These are phyloP conservation scores for Jimgerdemannia flammicorona DNA, from an alignment of 192 early-diverging fungal species.

Conservation along the genomic window DNA sequence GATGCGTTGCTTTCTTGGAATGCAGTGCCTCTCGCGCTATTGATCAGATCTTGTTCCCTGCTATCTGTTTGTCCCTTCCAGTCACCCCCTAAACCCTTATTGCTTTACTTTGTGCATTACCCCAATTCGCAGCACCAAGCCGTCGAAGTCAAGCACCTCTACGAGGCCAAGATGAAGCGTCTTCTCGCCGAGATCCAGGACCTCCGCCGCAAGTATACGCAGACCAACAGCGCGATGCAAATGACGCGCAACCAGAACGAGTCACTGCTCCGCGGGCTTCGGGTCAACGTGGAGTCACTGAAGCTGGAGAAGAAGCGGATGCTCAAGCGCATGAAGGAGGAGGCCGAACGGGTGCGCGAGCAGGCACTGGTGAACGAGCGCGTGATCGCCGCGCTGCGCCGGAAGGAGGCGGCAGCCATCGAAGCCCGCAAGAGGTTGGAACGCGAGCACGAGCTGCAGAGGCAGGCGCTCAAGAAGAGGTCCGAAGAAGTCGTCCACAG, in stretches of 20 bases:
- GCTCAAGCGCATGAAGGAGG: slow-evolving; percentile 70
- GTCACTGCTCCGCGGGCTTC: slow-evolving; percentile 54
- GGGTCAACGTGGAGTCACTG: slow-evolving; percentile 63
- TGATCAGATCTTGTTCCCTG: background rate
- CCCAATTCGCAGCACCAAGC: slow-evolving; percentile 23
- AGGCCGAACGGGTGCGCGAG: slow-evolving; percentile 57
- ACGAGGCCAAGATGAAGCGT: slow-evolving; percentile 56
- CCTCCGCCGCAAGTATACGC: slow-evolving; percentile 50
- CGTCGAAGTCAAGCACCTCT: slow-evolving; percentile 45
- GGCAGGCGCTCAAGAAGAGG: slow-evolving; percentile 52
- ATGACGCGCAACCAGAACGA: slow-evolving; percentile 52
- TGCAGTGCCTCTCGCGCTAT: background rate
- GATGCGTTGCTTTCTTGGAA: background rate
- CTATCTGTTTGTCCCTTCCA: background rate
- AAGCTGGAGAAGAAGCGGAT: slow-evolving; percentile 75
- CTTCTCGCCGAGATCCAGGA: slow-evolving; percentile 49
- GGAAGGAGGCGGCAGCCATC: slow-evolving; percentile 49
- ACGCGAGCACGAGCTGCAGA: slow-evolving; percentile 49
- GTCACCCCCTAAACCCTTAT: background rate
- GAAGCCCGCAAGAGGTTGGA: slow-evolving; percentile 49
- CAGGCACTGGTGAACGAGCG: slow-evolving; percentile 51
- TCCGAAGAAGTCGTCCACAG: slow-evolving; percentile 45
- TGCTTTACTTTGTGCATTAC: background rate
- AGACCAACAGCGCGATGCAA: slow-evolving; percentile 46
- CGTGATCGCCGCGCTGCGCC: slow-evolving; percentile 54